Conservation (phyloP, 345 rosid species). For the Balakata baccata region DNA sequence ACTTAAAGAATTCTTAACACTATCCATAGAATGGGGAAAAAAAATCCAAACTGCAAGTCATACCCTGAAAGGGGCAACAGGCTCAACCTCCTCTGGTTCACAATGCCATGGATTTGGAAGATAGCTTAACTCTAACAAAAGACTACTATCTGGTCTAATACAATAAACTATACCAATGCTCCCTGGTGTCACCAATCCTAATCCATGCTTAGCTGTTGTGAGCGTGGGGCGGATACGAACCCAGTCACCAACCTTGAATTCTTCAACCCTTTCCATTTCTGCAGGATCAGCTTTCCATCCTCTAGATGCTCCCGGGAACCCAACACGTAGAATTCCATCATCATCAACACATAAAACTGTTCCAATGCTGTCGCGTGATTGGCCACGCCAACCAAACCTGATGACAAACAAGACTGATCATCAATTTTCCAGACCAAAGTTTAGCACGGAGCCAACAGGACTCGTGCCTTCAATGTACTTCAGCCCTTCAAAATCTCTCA, state of each 20-base stretch:
- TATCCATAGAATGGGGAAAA: not conserved
- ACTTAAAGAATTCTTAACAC: not conserved
- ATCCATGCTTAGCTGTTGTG: slow-evolving; percentile 86
- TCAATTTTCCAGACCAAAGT: not conserved
- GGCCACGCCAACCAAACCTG: slow-evolving; percentile 97
- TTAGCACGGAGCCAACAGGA: not conserved
- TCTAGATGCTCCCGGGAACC: slow-evolving; percentile 98
- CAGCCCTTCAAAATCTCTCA: not conserved
- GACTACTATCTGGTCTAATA: slow-evolving; percentile 91
- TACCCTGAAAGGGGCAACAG: slow-evolving; percentile 86
- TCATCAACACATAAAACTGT: slow-evolving; percentile 97
- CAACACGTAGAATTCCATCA: slow-evolving; percentile 98
- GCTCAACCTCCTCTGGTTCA: slow-evolving; percentile 98
- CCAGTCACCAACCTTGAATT: slow-evolving; percentile 99
- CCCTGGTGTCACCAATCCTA: slow-evolving; percentile 91
- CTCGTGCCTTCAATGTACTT: not conserved
- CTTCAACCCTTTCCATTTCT: slow-evolving; percentile 99
- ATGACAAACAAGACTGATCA: slow-evolving; percentile 22
- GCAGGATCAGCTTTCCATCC: slow-evolving; percentile 99
- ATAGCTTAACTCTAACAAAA: slow-evolving; percentile 83
- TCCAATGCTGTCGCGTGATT: slow-evolving; percentile 85
- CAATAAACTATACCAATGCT: slow-evolving; percentile 95
- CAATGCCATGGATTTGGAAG: slow-evolving; percentile 90
- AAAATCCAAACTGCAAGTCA: not conserved
- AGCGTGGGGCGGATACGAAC: slow-evolving; percentile 93